Percentiles rank a stretch among this genome's conserved stretches.
Evolutionary conservation across 2,329 filamentous ascomycete species (phyloP).

Genomic region (Sclerotinia minor): DNA sequence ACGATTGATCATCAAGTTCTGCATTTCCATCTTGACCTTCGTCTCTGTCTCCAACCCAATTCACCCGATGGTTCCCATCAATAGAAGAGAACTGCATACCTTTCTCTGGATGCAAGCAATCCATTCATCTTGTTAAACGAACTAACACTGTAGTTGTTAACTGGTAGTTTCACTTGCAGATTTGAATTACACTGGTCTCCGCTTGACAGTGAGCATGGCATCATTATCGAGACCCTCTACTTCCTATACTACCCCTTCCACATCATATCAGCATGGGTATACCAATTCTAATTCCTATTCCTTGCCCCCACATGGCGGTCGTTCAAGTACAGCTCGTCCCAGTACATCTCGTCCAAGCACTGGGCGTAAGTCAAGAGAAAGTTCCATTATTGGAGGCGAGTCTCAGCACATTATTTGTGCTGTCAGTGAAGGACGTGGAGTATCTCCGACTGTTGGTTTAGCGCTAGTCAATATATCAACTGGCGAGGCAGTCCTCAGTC

Average conservation of each 20-base stretch:
- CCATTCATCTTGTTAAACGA: constrained; percentile 21
- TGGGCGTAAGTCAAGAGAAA: constrained; percentile 37
- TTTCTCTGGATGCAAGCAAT: background rate
- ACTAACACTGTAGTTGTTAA: constrained; percentile 28
- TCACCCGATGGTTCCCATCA: too few relatives aligned
- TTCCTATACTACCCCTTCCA: constrained; percentile 35
- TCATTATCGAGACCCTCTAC: constrained; percentile 33
- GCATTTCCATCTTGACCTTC: too few relatives aligned
- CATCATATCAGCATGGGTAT: constrained; percentile 35
- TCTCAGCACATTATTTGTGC: constrained; percentile 81
- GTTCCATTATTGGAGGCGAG: constrained; percentile 47
- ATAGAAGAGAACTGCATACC: background rate
- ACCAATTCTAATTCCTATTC: constrained; percentile 39
- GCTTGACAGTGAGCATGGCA: constrained; percentile 24
- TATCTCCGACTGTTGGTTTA: constrained; percentile 80
- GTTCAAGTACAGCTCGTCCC: constrained; percentile 36
- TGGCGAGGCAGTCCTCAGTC: constrained; percentile 80
- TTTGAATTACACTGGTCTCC: background rate
- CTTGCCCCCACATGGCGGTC: constrained; percentile 27
- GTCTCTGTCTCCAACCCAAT: background rate
- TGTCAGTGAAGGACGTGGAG: constrained; percentile 80
- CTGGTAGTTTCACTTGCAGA: background rate
- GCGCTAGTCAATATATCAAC: constrained; percentile 86
- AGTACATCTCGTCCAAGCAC: constrained; percentile 40
- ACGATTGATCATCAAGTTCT: too few relatives aligned